These are phyloP conservation scores for Cordyceps militaris DNA, from an alignment of 2,329 filamentous ascomycete species.

Conservation along the genomic window DNA sequence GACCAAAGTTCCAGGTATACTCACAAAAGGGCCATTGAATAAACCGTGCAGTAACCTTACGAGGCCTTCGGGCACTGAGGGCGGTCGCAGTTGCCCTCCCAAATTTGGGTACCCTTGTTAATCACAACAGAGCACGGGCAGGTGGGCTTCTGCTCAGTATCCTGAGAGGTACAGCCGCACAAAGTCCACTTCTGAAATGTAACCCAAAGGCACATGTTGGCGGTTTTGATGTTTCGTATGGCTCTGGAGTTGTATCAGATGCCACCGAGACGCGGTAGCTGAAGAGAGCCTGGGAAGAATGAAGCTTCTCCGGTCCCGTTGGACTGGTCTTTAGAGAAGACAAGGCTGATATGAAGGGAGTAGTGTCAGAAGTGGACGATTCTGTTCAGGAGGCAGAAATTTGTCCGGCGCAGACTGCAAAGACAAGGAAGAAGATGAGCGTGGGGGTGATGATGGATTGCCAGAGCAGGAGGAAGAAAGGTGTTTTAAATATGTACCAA, in stretches of 20 bases:
- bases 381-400: neutral
- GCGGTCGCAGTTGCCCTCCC: constrained; percentile 27
- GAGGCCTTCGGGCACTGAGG: constrained; percentile 22
- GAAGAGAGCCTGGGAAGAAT: neutral
- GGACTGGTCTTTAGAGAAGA: neutral
- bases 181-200: constrained; percentile 25
- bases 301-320: neutral
- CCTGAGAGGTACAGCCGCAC: constrained; percentile 26
- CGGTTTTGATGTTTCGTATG: neutral
- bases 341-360: neutral
- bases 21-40: neutral
- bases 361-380: neutral
- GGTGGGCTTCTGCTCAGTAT: constrained; percentile 22
- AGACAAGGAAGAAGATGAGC: neutral
- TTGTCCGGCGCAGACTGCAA: neutral
- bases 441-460: neutral
- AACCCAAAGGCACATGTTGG: constrained; percentile 28
- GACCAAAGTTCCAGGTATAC: neutral
- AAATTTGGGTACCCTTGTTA: constrained; percentile 23
- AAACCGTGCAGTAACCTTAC: neutral
- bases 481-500: constrained; percentile 1
- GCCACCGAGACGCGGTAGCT: neutral
- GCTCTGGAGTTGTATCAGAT: neutral
- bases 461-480: neutral
- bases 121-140: constrained; percentile 23